A percentile compares a stretch with the other conserved stretches of the same genome.
Conservation (phyloP, 371 early-diverging fungal species). For the Mortierella sp. region DNA sequence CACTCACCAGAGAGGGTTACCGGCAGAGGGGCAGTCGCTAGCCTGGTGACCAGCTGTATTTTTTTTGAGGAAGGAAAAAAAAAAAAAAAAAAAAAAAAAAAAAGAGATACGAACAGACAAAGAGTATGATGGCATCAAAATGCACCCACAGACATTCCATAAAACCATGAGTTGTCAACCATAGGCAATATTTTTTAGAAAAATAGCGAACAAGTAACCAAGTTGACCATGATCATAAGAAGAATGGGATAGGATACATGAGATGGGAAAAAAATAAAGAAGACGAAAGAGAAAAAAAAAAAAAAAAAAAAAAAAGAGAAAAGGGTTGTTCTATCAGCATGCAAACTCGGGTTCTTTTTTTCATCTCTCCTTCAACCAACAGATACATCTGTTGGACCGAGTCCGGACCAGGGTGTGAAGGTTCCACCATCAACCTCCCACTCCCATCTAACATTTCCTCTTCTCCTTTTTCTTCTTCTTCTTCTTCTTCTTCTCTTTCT, state of each 20-base stretch:
- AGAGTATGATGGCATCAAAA: too few species aligned
- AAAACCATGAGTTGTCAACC: too few species aligned
- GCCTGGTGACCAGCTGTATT: slow-evolving; percentile 72
- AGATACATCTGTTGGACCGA: too few species aligned
- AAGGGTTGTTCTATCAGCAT: slow-evolving; percentile 25
- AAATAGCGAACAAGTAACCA: too few species aligned
- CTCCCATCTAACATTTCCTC: too few species aligned
- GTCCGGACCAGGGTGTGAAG: neutral
- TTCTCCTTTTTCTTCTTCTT: slow-evolving; percentile 11
- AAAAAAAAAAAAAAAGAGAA: slow-evolving; percentile 9
- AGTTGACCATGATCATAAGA: too few species aligned
- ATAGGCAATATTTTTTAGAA: too few species aligned
- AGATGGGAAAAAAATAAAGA: slow-evolving; percentile 17
- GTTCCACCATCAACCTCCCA: slow-evolving; percentile 17
- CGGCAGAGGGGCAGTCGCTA: slow-evolving; percentile 64
- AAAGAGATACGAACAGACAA: too few species aligned
- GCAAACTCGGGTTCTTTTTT: neutral
- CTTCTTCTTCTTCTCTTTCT: slow-evolving; percentile 11
- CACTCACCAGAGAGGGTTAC: slow-evolving; percentile 67
- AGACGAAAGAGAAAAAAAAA: slow-evolving; percentile 17
- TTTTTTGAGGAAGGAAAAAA: slow-evolving; percentile 18
- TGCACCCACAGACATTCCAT: too few species aligned
- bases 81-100: slow-evolving; percentile 16
- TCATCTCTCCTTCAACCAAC: too few species aligned
- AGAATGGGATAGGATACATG: too few species aligned